Conservation (phyloP, 345 rosid species). For the Gossypium turneri region DNA sequence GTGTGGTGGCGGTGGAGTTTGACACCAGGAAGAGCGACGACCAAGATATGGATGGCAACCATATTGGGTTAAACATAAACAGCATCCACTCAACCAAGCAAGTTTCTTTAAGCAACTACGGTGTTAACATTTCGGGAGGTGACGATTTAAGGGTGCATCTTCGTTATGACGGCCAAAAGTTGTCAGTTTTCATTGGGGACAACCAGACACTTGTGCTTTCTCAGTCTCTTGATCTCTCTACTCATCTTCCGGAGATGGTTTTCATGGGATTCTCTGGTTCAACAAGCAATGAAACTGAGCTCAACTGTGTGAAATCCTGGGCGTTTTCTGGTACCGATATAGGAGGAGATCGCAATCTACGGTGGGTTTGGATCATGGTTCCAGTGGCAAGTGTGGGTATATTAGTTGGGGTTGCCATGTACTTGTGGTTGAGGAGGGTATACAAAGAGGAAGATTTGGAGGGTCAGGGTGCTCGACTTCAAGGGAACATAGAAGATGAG, state of each 20-base stretch:
- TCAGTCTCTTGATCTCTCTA: slow-evolving; percentile 42
- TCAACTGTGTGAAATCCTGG: slow-evolving; percentile 64
- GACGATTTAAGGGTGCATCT: slow-evolving; percentile 22
- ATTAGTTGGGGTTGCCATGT: slow-evolving; percentile 9
- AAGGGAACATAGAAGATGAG: slow-evolving; percentile 41
- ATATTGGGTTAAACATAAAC: slow-evolving; percentile 59
- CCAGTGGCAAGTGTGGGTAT: slow-evolving; percentile 16
- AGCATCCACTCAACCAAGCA: slow-evolving; percentile 38
- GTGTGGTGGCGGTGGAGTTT: slow-evolving; percentile 59
- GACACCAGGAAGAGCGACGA: slow-evolving; percentile 56
- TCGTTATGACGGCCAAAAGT: slow-evolving; percentile 40
- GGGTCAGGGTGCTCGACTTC: slow-evolving; percentile 14
- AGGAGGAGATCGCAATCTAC: slow-evolving; percentile 1
- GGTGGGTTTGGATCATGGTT: slow-evolving; percentile 34
- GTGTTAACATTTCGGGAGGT: slow-evolving; percentile 26
- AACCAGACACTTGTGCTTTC: slow-evolving; percentile 29
- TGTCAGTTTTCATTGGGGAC: slow-evolving; percentile 42
- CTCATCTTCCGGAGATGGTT: slow-evolving; percentile 44
- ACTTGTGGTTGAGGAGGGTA: slow-evolving; percentile 31
- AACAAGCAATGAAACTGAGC: slow-evolving; percentile 33
- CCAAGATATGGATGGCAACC: slow-evolving; percentile 55
- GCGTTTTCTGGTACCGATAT: slow-evolving; percentile 35
- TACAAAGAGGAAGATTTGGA: slow-evolving; percentile 18
- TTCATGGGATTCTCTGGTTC: slow-evolving; percentile 67
- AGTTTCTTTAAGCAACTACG: slow-evolving; percentile 30